Evolutionary conservation across 1,284 basidiomycete species (phyloP), one percentile per base, ranked within the genome.

Genomic region (Salmacisia buchloeana): DNA sequence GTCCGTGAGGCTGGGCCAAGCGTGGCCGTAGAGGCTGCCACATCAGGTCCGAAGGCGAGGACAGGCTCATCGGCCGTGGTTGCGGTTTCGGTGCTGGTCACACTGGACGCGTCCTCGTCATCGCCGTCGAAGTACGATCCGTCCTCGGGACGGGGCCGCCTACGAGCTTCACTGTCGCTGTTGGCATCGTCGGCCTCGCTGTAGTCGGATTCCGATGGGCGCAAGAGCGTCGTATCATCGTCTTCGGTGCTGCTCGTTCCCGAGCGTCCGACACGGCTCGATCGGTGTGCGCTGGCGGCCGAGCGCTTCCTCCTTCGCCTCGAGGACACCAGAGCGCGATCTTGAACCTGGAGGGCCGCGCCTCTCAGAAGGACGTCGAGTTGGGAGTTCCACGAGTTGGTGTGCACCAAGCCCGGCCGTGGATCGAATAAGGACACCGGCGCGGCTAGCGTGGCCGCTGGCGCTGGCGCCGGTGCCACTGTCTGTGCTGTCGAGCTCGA

Each of bases 281-380:
- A n/a, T n/a, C n/a, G n/a, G n/a, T n/a, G n/a, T n/a, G n/a, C 15
- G 35, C 35, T 38, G 15, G 35, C 15, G 9, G 7, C 35, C 35
- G 41, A 43, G 7, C 41, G 41, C 15, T 43, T 43, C 12, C 41
- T 12, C 7, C 18, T 15, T 43, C 41, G 7, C 7, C 23, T 15
- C 18, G 7, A 9, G 41, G 41, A 9, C 12, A 43, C 41, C 41
- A 52, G 25, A 13, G 46, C 46, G 21, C 46, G 46, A 27, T 52
- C 46, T 29, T 52, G 46, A 52, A 31, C 46, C 29, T 52, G 46
- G 23, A 52, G 46, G 4, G 46, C 46, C 18, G 46, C 46, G 46
- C 46, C 46, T 21, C 46, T 15, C 23, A 52, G 46, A 27, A 52
- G 46, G 46, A 52, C 6, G 46, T 52, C 46, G 46, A 52, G 46